A percentile compares a stretch with the other conserved stretches of the same genome.
These are phyloP conservation scores for Babesia caballi DNA, from an alignment of 169 alveolate species.

Conservation along the genomic window DNA sequence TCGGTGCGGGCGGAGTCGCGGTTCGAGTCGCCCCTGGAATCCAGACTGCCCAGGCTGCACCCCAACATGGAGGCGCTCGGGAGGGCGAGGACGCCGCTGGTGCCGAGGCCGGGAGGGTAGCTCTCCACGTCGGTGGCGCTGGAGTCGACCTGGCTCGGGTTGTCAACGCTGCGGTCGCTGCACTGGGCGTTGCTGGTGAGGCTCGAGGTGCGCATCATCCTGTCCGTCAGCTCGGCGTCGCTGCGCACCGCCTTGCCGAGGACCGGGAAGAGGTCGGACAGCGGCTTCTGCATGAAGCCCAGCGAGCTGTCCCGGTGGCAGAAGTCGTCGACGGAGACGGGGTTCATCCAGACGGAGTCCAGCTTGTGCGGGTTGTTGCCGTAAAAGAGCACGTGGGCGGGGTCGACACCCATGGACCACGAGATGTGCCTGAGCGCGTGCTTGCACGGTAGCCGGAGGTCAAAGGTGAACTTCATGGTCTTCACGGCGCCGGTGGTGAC, in stretches of 20 bases:
- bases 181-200: constrained; percentile 22
- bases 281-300: constrained; percentile 51
- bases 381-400: constrained; percentile 71
- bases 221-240: neutral
- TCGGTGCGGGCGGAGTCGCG: neutral
- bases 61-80: neutral
- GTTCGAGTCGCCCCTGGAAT: neutral
- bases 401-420: constrained; percentile 75
- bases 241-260: constrained; percentile 36
- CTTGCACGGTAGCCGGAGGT: constrained; percentile 73
- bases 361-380: constrained; percentile 60
- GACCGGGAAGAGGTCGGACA: constrained; percentile 27
- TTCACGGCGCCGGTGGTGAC: neutral
- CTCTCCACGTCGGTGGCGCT: neutral
- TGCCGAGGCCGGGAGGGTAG: neutral
- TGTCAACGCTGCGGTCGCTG: constrained; percentile 25
- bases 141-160: neutral
- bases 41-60: neutral
- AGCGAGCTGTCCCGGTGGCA: constrained; percentile 57
- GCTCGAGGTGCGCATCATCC: constrained; percentile 22
- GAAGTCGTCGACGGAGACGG: constrained; percentile 59
- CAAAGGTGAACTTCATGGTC: constrained; percentile 58
- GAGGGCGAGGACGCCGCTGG: neutral
- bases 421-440: constrained; percentile 72
- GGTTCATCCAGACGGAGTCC: constrained; percentile 27